phyloP scores from a whole-genome alignment of 768 basidiomycete species.

The Boletus subparvulus region DNA sequence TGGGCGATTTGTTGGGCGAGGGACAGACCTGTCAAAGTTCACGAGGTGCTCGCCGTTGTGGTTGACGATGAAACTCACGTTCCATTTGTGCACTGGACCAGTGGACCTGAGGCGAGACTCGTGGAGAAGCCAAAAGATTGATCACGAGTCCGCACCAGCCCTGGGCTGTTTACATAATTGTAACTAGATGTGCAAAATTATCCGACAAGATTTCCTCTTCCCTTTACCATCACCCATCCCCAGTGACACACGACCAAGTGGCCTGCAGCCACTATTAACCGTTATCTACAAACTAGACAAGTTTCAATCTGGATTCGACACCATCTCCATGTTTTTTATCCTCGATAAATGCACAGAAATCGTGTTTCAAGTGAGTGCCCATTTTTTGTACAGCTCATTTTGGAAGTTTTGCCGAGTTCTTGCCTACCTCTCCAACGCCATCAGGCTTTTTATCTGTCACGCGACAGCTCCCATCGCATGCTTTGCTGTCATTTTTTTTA shows the following conservation, averaged over 20 bases:
- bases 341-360: slow-evolving; percentile 38
- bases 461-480: slow-evolving; percentile 36
- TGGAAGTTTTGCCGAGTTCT: slow-evolving; percentile 23
- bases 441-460: slow-evolving; percentile 35
- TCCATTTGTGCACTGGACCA: slow-evolving; percentile 19
- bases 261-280: slow-evolving; percentile 28
- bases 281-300: slow-evolving; percentile 15
- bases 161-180: slow-evolving; percentile 33
- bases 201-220: slow-evolving; percentile 20
- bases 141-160: slow-evolving; percentile 3
- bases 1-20: slow-evolving; percentile 81
- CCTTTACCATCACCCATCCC: slow-evolving; percentile 32
- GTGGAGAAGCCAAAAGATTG: neutral
- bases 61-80: slow-evolving; percentile 23
- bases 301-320: slow-evolving; percentile 38
- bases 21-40: slow-evolving; percentile 43
- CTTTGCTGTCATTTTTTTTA: slow-evolving; percentile 32
- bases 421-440: slow-evolving; percentile 22
- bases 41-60: slow-evolving; percentile 3
- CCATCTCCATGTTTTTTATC: slow-evolving; percentile 37
- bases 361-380: slow-evolving; percentile 33
- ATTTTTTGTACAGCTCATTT: slow-evolving; percentile 23
- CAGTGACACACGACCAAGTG: slow-evolving; percentile 31
- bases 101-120: neutral
- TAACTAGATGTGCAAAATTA: slow-evolving; percentile 25